phyloP scores from a whole-genome alignment of 306 rosid species.

The Prunus armeniaca region DNA sequence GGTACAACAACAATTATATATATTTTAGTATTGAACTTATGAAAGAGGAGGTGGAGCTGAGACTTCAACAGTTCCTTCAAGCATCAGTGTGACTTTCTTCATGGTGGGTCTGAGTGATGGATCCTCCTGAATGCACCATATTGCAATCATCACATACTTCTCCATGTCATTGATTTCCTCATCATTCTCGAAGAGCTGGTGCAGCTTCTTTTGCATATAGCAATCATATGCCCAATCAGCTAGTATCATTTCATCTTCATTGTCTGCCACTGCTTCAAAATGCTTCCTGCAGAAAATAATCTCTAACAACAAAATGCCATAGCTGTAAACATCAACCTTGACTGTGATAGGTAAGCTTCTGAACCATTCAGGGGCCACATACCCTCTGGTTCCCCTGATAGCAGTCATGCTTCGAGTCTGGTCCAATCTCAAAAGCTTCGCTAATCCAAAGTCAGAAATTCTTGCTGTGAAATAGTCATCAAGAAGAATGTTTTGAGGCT shows the following conservation, averaged over 20 bases:
- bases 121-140: conserved; percentile 28
- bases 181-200: conserved; percentile 2
- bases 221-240: conserved; percentile 21
- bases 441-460: conserved; percentile 23
- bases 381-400: too few relatives aligned
- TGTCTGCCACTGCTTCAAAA: not conserved
- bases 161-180: conserved; percentile 1
- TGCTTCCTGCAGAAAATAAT: conserved; percentile 9
- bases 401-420: not conserved
- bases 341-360: conserved; percentile 6
- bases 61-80: not conserved
- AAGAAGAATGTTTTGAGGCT: conserved; percentile 31
- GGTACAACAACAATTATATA: too few relatives aligned
- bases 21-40: too few relatives aligned
- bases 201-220: not conserved
- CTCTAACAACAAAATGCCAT: not conserved
- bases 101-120: conserved; percentile 26
- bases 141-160: conserved; percentile 12
- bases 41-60: too few relatives aligned
- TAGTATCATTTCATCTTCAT: conserved; percentile 17
- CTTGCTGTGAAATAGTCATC: not conserved
- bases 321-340: conserved; percentile 16
- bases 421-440: conserved; percentile 25
- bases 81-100: conserved; percentile 15
- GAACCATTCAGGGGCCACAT: not conserved